Base-by-base conservation (phyloP, 768 basidiomycete genomes). In the Dictyophora rubrovolvata region DNA sequence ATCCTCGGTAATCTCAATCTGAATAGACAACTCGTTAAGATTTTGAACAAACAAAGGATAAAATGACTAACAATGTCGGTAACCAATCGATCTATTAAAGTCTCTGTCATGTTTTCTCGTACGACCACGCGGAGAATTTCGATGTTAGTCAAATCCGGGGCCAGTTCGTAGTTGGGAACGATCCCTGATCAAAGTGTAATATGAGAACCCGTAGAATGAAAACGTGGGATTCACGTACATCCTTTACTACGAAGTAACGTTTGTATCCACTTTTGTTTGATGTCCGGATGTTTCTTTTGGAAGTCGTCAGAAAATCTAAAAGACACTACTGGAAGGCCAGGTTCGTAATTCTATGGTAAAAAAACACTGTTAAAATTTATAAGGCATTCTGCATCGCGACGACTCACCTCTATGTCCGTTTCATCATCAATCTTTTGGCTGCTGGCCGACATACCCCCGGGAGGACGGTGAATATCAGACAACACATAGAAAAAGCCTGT, bases 71-170 rank as follows among this genome's bases (percentile, higher is more conserved):
- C 84, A 50, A 92, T 73, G 61, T 93, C 89, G 1, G 71, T 70
- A 20, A 92, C 70, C 21, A 93, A 77, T 56, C 81, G 77, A 62
- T 86, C 83, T 48, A 85, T 63, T 54, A 86, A 74, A 51, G 75
- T 73, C 57, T 81, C 79, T 12, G 77, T 74, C 63, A 79, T 69
- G 51, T 73, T 79, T 70, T 84, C 83, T 60, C 79, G 73, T 18
- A 84, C 75, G 42, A 84, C 83, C 20, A 83, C 83, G 57, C 84
- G 79, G 54, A 86, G 73, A 60, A 84, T 84, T 69, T 85, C 77
- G 55, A 77, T 67, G 8, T 71, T 67, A 60, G 82, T 69, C 59
- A 79, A 68, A 62, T 72, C 68, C 16, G 83, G 83, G 1, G 83
- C 75, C 42, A 83, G 76, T 57, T 79, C 77, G 67, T 84, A 83